Evolutionary conservation across 371 early-diverging fungal species (phyloP), one percentile per base, ranked within the genome.

Genomic region (Chytridiales sp.): DNA sequence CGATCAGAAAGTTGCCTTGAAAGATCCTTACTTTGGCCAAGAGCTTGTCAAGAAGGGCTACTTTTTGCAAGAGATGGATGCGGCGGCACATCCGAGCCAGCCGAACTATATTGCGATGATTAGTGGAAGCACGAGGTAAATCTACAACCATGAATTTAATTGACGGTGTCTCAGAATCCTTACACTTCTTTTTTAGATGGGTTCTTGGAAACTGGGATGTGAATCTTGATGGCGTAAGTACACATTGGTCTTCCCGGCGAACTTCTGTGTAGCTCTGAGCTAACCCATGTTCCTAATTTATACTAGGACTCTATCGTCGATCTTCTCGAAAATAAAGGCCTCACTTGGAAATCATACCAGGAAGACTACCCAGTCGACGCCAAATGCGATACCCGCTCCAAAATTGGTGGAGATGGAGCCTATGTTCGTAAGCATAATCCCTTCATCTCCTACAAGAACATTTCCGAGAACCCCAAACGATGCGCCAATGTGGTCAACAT

Each of bases 281-380:
- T n/a, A n/a, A n/a, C n/a, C n/a, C n/a, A n/a, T n/a, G n/a, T n/a
- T n/a, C n/a, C n/a, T n/a, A n/a, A n/a, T n/a, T n/a, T n/a, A n/a
- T n/a, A n/a, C n/a, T n/a, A n/a, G n/a, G n/a, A n/a, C n/a, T n/a
- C n/a, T n/a, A 69, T 86, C 34, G 84, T 82, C n/a, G 86, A 86
- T 60, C 64, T 84, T 4, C 66, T 87, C 41, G 86, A 85, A 56
- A 59, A 70, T 11, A 81, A 77, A 62, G 72, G 75, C 0, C 62
- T 86, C 22, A 66, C 78, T 19, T 88, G 87, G 87, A 83, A 74
- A 61, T 62, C 76, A 13, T 88, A 86, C 59, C 78, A 81, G 62
- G 85, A 88, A 67, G 72, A 82, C 39, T 82, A 79, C 61, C 80
- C 84, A 17, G 42, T 27, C 32, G 29, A 40, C 29, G 39, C 26